These are phyloP conservation scores for Fagopyrum homotropicum DNA, from an alignment of 148 eudicot species.

Conservation along the genomic window DNA sequence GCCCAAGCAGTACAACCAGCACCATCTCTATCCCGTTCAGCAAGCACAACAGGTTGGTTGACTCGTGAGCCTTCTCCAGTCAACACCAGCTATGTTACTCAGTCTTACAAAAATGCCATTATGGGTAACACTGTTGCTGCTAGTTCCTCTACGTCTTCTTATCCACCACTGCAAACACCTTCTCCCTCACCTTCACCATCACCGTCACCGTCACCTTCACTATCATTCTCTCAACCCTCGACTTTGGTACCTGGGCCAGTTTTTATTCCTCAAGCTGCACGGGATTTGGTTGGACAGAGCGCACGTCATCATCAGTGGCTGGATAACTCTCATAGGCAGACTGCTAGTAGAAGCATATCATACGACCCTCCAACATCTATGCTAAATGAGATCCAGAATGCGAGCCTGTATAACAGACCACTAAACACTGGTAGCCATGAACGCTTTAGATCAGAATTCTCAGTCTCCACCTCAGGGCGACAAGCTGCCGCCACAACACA, in stretches of 20 bases:
- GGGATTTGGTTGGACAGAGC: conserved; percentile 41
- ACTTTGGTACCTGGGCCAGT: conserved; percentile 27
- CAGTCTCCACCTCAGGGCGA: conserved; percentile 54
- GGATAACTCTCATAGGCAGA: conserved; percentile 44
- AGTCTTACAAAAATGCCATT: conserved; percentile 79
- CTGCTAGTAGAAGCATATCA: conserved; percentile 28
- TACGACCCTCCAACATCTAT: conserved; percentile 29
- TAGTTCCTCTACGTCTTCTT: conserved; percentile 43
- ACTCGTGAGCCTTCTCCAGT: conserved; percentile 51
- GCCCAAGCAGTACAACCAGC: conserved; percentile 32
- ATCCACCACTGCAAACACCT: conserved; percentile 31
- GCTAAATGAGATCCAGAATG: conserved; percentile 29
- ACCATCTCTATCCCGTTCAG: conserved; percentile 46
- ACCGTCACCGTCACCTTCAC: conserved; percentile 20
- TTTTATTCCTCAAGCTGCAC: conserved; percentile 30
- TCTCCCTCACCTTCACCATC: conserved; percentile 7
- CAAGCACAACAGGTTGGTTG: conserved; percentile 67
- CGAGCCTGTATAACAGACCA: conserved; percentile 31
- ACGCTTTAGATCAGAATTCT: conserved; percentile 28
- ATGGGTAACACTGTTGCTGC: conserved; percentile 37
- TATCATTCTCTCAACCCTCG: conserved; percentile 43
- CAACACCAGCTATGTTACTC: conserved; percentile 44
- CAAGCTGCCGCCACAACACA: conserved; percentile 25
- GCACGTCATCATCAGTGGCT: conserved; percentile 37
- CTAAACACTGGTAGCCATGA: conserved; percentile 16